Percentiles rank a stretch among this genome's conserved stretches.
Conservation (phyloP, 306 rosid species). For the Clitoria ternatea region DNA sequence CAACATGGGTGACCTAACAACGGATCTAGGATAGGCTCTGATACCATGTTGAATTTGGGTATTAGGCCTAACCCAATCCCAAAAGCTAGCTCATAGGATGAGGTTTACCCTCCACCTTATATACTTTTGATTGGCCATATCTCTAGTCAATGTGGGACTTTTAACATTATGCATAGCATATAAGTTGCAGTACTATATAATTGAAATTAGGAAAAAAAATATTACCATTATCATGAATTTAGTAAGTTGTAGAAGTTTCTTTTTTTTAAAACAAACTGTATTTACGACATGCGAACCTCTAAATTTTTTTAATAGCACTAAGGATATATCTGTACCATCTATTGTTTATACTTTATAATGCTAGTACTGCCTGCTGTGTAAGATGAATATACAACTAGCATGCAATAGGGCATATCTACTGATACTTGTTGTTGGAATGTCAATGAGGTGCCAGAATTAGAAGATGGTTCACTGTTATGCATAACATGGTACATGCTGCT, state of each 20-base stretch:
- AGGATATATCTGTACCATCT: background rate
- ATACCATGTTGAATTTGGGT: too few relatives aligned
- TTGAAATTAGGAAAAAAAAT: background rate
- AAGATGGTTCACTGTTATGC: background rate
- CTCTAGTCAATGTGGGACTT: too few relatives aligned
- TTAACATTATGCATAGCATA: too few relatives aligned
- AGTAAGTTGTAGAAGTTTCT: background rate
- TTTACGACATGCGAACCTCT: background rate
- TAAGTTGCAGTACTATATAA: background rate
- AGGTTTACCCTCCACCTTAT: too few relatives aligned
- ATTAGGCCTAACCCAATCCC: too few relatives aligned
- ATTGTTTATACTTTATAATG: background rate
- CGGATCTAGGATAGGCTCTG: too few relatives aligned
- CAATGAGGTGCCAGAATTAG: constrained; percentile 8
- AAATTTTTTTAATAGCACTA: background rate
- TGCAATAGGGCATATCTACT: background rate
- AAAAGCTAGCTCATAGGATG: too few relatives aligned
- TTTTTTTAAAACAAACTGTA: background rate
- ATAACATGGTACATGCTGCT: background rate
- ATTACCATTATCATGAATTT: background rate
- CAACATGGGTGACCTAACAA: too few relatives aligned
- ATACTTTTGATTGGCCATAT: too few relatives aligned
- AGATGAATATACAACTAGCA: background rate
- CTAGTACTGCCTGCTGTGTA: background rate
- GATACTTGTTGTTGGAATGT: background rate